These are phyloP conservation scores for Tephrocybe sp. DNA, from an alignment of 768 basidiomycete genomes.

Conservation along the genomic window DNA sequence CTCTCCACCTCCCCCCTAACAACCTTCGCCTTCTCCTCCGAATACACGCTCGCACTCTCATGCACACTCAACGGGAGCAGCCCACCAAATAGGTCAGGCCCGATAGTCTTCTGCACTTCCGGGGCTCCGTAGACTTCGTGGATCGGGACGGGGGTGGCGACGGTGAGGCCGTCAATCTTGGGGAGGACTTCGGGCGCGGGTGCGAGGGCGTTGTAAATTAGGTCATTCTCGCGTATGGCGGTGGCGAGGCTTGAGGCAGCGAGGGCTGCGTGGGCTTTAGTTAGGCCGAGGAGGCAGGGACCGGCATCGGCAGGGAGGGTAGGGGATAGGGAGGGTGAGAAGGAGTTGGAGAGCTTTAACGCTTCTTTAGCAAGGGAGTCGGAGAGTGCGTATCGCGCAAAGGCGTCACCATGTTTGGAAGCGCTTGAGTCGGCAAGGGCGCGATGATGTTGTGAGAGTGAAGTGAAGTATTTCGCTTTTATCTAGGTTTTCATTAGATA, in stretches of 20 bases:
- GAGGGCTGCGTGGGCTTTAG: slow-evolving; percentile 78
- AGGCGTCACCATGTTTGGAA: slow-evolving; percentile 83
- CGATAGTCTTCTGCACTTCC: slow-evolving; percentile 94
- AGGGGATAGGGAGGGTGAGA: slow-evolving; percentile 73
- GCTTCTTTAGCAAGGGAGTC: slow-evolving; percentile 86
- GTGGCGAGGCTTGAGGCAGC: slow-evolving; percentile 75
- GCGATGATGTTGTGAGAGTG: slow-evolving; percentile 86
- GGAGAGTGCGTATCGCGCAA: slow-evolving; percentile 77
- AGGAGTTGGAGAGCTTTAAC: slow-evolving; percentile 61
- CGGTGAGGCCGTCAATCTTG: slow-evolving; percentile 74
- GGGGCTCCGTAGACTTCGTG: slow-evolving; percentile 91
- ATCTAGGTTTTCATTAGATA: slow-evolving; percentile 45
- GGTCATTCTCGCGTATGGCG: slow-evolving; percentile 88
- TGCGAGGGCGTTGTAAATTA: slow-evolving; percentile 93
- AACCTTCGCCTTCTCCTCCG: slow-evolving; percentile 95
- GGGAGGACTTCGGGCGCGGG: slow-evolving; percentile 80
- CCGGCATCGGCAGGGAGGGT: slow-evolving; percentile 88
- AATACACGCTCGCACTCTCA: slow-evolving; percentile 94
- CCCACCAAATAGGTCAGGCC: slow-evolving; percentile 83
- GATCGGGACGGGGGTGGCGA: slow-evolving; percentile 86
- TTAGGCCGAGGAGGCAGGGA: slow-evolving; percentile 74
- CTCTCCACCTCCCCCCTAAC: slow-evolving; percentile 89
- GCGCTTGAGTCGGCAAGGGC: slow-evolving; percentile 73
- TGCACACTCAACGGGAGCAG: slow-evolving; percentile 93
- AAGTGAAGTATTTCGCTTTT: slow-evolving; percentile 89